Evolutionary conservation across 2,329 filamentous ascomycete genomes (phyloP), one percentile per base, ranked within the genome.

Genomic region (Botrytis paeoniae): DNA sequence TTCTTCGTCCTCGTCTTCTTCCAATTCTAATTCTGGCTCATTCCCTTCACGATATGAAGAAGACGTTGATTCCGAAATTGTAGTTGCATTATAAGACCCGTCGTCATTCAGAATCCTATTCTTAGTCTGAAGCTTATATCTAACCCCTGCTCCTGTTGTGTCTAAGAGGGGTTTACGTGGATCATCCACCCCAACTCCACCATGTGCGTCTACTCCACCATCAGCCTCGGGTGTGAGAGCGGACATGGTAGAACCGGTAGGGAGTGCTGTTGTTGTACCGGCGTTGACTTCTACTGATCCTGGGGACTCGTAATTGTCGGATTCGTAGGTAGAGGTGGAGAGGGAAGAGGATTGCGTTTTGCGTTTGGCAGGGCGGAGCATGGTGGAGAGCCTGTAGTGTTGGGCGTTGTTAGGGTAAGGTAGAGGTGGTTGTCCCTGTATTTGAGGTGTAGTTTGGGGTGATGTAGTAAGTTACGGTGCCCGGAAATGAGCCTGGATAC

Each of bases 121-220:
- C 41, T 54, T 72, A 51, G 61, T 6, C 37, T 6, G 54, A 61
- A 29, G 39, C 51, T 62, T 68, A 35, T 32, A 35, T 32, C 37
- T 29, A 35, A 60, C n/a, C 64, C 41, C 63, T 60, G 61, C n/a
- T 73, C 45, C 54, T 73, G 70, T 43, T 61, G 72, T 51, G 35
- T 45, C 72, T 32, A 74, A 72, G 65, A 75, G 71, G 72, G 73
- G 74, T 48, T 59, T 60, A n/a, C 71, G 74, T 43, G 73, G 73
- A 63, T 76, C 71, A 61, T 74, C 72, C 39, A 48, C 48, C 18
- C 41, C 37, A 29, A 69, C 51, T 57, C 51, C 51, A 29, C 51
- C 51, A 4, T 3, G n/a, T 57, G 12, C 51, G 14, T 57, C 51
- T n/a, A 14, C 32, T 66, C 68, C 39, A 41, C 66, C 70, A 74